Evolutionary conservation across 805 yeast genomes (phyloP).

Genomic region (Candida endomychidarum): DNA sequence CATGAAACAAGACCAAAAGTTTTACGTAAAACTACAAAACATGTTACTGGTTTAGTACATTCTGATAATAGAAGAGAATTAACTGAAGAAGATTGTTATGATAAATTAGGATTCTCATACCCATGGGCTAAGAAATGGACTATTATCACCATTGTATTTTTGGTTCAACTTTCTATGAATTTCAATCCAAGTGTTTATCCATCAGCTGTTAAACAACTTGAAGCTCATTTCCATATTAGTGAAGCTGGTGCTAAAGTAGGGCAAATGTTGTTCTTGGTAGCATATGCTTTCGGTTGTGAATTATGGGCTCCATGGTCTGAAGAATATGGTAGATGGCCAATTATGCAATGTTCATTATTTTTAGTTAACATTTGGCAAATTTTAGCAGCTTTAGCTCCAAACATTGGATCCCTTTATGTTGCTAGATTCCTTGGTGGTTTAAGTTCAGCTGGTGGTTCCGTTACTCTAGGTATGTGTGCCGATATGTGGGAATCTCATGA

Average conservation of each 20-base stretch:
- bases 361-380: conserved; percentile 34
- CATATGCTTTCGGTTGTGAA: conserved; percentile 35
- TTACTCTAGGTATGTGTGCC: conserved; percentile 34
- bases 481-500: conserved; percentile 34
- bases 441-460: conserved; percentile 35
- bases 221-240: conserved; percentile 23
- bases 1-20: neutral
- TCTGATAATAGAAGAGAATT: conserved; percentile 28
- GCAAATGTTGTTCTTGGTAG: conserved; percentile 30
- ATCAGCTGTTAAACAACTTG: conserved; percentile 21
- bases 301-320: conserved; percentile 39
- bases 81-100: conserved; percentile 35
- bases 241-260: conserved; percentile 25
- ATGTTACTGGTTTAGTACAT: conserved; percentile 20
- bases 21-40: conserved; percentile 11
- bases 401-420: conserved; percentile 24
- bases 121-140: conserved; percentile 34
- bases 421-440: conserved; percentile 31
- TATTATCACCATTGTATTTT: conserved; percentile 34
- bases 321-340: conserved; percentile 35
- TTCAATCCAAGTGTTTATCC: conserved; percentile 39
- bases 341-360: conserved; percentile 29
- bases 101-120: conserved; percentile 33
- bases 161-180: conserved; percentile 42
- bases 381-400: conserved; percentile 31